Evolutionary conservation across 306 rosid genomes (phyloP).

Genomic region (Acacia melanoxylon): DNA sequence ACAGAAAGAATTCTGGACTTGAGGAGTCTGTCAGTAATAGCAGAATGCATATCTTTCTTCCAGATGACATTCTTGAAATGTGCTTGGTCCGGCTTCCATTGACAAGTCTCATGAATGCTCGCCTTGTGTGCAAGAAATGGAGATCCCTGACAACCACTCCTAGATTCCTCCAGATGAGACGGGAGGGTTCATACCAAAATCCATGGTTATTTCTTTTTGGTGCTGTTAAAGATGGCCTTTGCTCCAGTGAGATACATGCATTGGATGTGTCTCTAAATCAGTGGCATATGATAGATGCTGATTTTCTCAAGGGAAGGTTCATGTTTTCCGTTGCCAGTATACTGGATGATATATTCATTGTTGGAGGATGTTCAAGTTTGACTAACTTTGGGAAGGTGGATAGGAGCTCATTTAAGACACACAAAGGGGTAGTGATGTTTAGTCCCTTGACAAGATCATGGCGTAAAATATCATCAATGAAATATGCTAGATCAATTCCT

Average conservation of each 20-base stretch:
- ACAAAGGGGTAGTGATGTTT: slow-evolving; percentile 81
- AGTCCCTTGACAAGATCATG: slow-evolving; percentile 91
- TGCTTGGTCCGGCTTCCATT: slow-evolving; percentile 94
- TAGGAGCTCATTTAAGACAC: slow-evolving; percentile 91
- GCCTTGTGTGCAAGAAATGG: slow-evolving; percentile 98
- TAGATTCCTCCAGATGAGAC: slow-evolving; percentile 89
- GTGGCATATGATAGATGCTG: slow-evolving; percentile 88
- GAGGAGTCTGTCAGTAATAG: slow-evolving; percentile 58
- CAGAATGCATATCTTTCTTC: slow-evolving; percentile 84
- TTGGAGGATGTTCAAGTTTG: slow-evolving; percentile 98
- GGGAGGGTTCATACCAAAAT: slow-evolving; percentile 75
- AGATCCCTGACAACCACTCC: slow-evolving; percentile 73
- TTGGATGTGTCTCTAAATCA: slow-evolving; percentile 75
- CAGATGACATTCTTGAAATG: slow-evolving; percentile 94
- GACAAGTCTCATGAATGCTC: slow-evolving; percentile 88
- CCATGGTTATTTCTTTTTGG: slow-evolving; percentile 97
- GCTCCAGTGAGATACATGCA: slow-evolving; percentile 93
- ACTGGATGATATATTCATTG: slow-evolving; percentile 80
- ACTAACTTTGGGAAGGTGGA: slow-evolving; percentile 83
- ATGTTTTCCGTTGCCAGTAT: slow-evolving; percentile 79
- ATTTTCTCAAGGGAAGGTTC: slow-evolving; percentile 85
- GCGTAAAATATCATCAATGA: slow-evolving; percentile 91
- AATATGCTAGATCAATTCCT: slow-evolving; percentile 83
- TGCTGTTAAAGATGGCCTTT: slow-evolving; percentile 86
- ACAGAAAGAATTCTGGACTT: slow-evolving; percentile 58